phyloP scores from a whole-genome alignment of 192 early-diverging fungal species.

The Podila epicladia region DNA sequence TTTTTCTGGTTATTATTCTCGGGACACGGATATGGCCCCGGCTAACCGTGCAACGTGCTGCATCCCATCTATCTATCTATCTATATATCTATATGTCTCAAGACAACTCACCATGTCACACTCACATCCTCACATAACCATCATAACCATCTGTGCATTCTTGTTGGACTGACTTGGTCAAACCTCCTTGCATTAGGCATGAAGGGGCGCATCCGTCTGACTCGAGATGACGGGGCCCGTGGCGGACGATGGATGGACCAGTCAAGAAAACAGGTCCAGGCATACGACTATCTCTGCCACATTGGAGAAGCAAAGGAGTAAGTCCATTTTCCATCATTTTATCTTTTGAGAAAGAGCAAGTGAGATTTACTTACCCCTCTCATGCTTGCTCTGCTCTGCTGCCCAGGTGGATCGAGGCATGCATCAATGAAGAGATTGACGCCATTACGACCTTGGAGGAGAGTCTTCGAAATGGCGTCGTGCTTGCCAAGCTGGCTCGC shows the following conservation, averaged over 20 bases:
- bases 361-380: not conserved
- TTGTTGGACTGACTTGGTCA: not conserved
- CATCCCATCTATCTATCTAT: too few relatives aligned
- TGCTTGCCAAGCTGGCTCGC: constrained; percentile 88
- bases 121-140: too few relatives aligned
- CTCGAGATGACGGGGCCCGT: constrained; percentile 44
- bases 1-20: too few relatives aligned
- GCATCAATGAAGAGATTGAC: constrained; percentile 84
- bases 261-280: constrained; percentile 87
- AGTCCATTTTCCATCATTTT: constrained; percentile 1
- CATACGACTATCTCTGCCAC: constrained; percentile 99
- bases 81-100: too few relatives aligned
- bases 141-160: too few relatives aligned
- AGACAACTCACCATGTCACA: too few relatives aligned
- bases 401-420: constrained; percentile 93
- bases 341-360: too few relatives aligned
- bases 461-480: constrained; percentile 92
- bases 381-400: not conserved
- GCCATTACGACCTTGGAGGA: constrained; percentile 86
- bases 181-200: constrained; percentile 35
- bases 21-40: too few relatives aligned
- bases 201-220: constrained; percentile 58
- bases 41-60: too few relatives aligned
- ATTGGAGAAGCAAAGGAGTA: constrained; percentile 99
- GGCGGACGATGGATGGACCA: constrained; percentile 86